Conservation (phyloP, 2,329 filamentous ascomycete species). For the Rachicladosporium sp. region DNA sequence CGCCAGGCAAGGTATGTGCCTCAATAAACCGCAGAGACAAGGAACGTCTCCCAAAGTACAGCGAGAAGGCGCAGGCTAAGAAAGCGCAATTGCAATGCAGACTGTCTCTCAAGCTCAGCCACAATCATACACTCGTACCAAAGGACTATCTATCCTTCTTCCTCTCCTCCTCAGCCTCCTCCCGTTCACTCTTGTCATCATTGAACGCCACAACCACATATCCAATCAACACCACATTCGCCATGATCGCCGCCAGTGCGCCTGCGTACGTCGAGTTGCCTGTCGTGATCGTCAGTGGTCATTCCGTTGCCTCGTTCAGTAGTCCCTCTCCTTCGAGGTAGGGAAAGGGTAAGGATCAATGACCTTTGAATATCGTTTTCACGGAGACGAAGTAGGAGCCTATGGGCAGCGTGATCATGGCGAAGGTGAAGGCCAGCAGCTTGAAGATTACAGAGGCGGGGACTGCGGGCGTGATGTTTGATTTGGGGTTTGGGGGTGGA, state of each 20-base stretch:
- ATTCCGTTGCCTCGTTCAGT: too few species aligned
- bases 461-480: conserved; percentile 70
- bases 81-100: too few species aligned
- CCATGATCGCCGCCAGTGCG: conserved; percentile 71
- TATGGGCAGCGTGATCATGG: conserved; percentile 81
- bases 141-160: conserved; percentile 23
- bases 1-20: too few species aligned
- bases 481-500: conserved; percentile 33
- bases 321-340: too few species aligned
- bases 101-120: too few species aligned
- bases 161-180: conserved; percentile 33
- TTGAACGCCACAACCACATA: conserved; percentile 86
- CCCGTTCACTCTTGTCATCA: conserved; percentile 55
- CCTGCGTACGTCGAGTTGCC: conserved; percentile 84
- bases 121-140: too few species aligned
- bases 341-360: too few species aligned
- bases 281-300: conserved; percentile 24
- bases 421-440: conserved; percentile 76
- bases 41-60: too few species aligned
- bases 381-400: conserved; percentile 78
- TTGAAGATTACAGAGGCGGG: conserved; percentile 81
- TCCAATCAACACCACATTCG: conserved; percentile 76
- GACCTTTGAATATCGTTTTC: conserved; percentile 65
- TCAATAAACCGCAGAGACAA: too few species aligned
- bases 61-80: too few species aligned